phyloP scores from a whole-genome alignment of 2,329 filamentous ascomycete species.

The Podosphaera aphanis region DNA sequence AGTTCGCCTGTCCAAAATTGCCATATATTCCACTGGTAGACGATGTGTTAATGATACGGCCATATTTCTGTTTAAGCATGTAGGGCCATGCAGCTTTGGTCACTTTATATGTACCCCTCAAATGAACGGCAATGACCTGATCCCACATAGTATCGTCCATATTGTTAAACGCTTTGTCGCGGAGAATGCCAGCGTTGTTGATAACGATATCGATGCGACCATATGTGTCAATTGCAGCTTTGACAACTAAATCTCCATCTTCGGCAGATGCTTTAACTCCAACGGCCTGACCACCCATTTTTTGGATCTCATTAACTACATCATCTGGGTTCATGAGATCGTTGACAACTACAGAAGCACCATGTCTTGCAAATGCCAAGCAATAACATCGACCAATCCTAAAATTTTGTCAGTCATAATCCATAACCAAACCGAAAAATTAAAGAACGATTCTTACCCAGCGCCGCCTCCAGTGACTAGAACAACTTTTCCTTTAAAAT shows the following conservation, averaged over 20 bases:
- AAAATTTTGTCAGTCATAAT: conserved; percentile 3
- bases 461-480: conserved; percentile 73
- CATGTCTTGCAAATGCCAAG: conserved; percentile 64
- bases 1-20: conserved; percentile 98
- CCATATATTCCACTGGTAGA: conserved; percentile 95
- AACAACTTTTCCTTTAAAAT: conserved; percentile 68
- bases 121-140: conserved; percentile 73
- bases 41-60: conserved; percentile 87
- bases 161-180: conserved; percentile 93
- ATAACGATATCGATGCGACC: conserved; percentile 85
- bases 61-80: conserved; percentile 96
- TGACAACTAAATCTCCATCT: conserved; percentile 75
- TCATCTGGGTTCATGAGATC: conserved; percentile 81
- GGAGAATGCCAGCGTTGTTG: conserved; percentile 95
- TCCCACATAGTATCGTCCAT: conserved; percentile 94
- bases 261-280: conserved; percentile 86
- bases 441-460: conserved; percentile 25
- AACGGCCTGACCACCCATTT: conserved; percentile 67
- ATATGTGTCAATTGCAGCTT: conserved; percentile 78
- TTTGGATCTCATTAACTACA: conserved; percentile 80
- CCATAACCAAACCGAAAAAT: background rate
- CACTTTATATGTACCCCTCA: conserved; percentile 85
- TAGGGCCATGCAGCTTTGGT: conserved; percentile 96
- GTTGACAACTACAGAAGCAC: conserved; percentile 77
- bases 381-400: conserved; percentile 79